Conservation (phyloP, 306 rosid genomes). For the Prunus campanulata region DNA sequence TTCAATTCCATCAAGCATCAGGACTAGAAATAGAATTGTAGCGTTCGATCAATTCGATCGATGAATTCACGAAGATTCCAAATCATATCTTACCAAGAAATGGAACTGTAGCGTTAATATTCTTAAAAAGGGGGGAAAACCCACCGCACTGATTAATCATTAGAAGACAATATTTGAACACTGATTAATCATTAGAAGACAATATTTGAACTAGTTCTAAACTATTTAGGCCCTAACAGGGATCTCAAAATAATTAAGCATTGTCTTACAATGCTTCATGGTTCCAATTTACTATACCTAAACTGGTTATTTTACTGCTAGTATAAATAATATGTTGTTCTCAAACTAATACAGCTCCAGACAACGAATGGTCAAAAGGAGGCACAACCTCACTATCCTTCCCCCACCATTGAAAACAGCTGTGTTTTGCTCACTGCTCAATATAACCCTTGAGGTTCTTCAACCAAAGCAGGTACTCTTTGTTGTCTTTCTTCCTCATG, state of each 20-base stretch:
- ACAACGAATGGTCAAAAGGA: slow-evolving; percentile 15
- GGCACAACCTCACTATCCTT: slow-evolving; percentile 15
- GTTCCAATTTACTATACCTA: background rate
- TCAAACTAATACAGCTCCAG: slow-evolving; percentile 15
- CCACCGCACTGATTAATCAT: background rate
- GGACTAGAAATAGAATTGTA: no score
- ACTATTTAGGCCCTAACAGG: background rate
- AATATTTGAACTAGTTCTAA: background rate
- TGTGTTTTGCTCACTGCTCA: slow-evolving; percentile 45
- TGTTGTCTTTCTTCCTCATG: slow-evolving; percentile 61
- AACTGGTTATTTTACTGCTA: slow-evolving; percentile 1
- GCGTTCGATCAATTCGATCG: no score
- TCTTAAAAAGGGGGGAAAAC: background rate
- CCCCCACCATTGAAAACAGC: background rate
- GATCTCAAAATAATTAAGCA: background rate
- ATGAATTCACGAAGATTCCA: background rate
- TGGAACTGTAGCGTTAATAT: background rate
- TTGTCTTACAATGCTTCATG: background rate
- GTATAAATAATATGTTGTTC: background rate
- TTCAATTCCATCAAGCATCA: no score
- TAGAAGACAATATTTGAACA: background rate
- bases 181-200: background rate
- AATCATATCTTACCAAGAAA: background rate
- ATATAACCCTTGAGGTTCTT: slow-evolving; percentile 67
- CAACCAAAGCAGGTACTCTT: slow-evolving; percentile 76